Percentiles rank a stretch among this genome's conserved stretches.
Evolutionary conservation across 2,329 filamentous ascomycete species (phyloP).

Genomic region (Penicillium sp.): DNA sequence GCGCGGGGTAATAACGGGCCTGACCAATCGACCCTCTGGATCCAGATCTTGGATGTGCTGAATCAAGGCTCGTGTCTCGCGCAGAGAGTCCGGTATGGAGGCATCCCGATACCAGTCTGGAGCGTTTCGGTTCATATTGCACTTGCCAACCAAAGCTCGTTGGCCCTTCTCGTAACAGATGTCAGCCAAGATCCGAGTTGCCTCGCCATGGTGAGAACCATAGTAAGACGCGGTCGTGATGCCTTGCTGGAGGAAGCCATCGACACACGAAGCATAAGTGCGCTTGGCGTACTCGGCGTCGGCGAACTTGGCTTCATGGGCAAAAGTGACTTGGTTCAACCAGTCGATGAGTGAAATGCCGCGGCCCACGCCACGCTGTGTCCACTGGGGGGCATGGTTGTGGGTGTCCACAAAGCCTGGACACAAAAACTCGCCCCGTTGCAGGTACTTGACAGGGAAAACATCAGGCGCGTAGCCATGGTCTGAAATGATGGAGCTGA

Average conservation of each 20-base stretch:
- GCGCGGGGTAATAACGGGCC: slow-evolving; percentile 60
- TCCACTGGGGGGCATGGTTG: slow-evolving; percentile 66
- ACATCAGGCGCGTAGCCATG: slow-evolving; percentile 32
- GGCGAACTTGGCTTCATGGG: slow-evolving; percentile 63
- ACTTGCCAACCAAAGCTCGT: slow-evolving; percentile 43
- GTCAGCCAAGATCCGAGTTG: slow-evolving; percentile 39
- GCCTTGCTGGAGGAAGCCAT: slow-evolving; percentile 61
- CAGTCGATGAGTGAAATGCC: slow-evolving; percentile 58
- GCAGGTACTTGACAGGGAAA: slow-evolving; percentile 35
- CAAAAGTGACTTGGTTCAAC: slow-evolving; percentile 67
- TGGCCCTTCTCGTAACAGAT: slow-evolving; percentile 38
- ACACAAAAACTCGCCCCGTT: slow-evolving; percentile 36
- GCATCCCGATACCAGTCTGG: slow-evolving; percentile 59
- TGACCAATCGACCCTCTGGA: slow-evolving; percentile 49
- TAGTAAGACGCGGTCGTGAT: slow-evolving; percentile 46
- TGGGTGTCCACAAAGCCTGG: slow-evolving; percentile 63
- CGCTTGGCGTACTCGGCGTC: slow-evolving; percentile 57
- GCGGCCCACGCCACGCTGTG: slow-evolving; percentile 51
- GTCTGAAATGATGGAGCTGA: slow-evolving; percentile 31
- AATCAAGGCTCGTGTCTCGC: slow-evolving; percentile 56
- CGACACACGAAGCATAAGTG: slow-evolving; percentile 58
- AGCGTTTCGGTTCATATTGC: slow-evolving; percentile 44
- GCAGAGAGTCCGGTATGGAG: slow-evolving; percentile 52
- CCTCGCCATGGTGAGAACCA: slow-evolving; percentile 37
- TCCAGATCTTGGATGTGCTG: slow-evolving; percentile 53